These are phyloP conservation scores for Dactylellina haptotyla DNA, from an alignment of 2,329 filamentous ascomycete species.

Conservation along the genomic window DNA sequence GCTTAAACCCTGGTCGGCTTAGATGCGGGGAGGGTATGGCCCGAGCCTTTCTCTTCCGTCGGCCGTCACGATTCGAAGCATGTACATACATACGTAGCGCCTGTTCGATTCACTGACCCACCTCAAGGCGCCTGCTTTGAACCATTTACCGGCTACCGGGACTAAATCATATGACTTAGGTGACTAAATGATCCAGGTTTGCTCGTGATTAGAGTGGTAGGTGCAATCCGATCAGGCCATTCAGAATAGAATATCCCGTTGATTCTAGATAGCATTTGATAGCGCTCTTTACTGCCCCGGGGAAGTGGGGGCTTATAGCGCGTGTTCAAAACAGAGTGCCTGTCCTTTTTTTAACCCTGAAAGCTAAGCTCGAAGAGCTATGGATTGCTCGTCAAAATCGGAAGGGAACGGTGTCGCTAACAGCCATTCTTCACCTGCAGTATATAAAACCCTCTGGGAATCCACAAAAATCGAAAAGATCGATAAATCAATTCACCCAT, in stretches of 20 bases:
- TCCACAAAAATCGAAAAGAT: slow-evolving; percentile 31
- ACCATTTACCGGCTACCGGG: slow-evolving; percentile 4
- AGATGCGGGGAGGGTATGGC: slow-evolving; percentile 39
- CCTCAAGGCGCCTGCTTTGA: neutral
- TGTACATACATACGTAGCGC: slow-evolving; percentile 20
- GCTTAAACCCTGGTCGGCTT: slow-evolving; percentile 35
- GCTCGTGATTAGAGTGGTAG: slow-evolving; percentile 7
- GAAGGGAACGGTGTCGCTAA: slow-evolving; percentile 34
- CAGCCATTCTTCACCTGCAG: slow-evolving; percentile 18
- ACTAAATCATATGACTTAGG: slow-evolving; percentile 5
- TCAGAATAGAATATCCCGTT: slow-evolving; percentile 19
- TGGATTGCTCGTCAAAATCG: slow-evolving; percentile 14
- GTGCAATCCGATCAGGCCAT: slow-evolving; percentile 26
- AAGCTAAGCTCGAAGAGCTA: slow-evolving; percentile 17
- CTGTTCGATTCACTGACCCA: slow-evolving; percentile 15
- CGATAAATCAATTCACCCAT: slow-evolving; percentile 33
- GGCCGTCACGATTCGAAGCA: slow-evolving; percentile 20
- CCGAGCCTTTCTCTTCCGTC: slow-evolving; percentile 32
- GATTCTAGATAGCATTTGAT: neutral
- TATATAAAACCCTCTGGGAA: slow-evolving; percentile 35
- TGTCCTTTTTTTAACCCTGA: slow-evolving; percentile 15
- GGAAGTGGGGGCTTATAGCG: slow-evolving; percentile 20
- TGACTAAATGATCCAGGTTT: slow-evolving; percentile 4
- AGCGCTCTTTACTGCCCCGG: slow-evolving; percentile 1
- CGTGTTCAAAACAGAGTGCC: neutral